phyloP scores from a whole-genome alignment of 73 alveolate genomes.

The Paramecium biaurelia region DNA sequence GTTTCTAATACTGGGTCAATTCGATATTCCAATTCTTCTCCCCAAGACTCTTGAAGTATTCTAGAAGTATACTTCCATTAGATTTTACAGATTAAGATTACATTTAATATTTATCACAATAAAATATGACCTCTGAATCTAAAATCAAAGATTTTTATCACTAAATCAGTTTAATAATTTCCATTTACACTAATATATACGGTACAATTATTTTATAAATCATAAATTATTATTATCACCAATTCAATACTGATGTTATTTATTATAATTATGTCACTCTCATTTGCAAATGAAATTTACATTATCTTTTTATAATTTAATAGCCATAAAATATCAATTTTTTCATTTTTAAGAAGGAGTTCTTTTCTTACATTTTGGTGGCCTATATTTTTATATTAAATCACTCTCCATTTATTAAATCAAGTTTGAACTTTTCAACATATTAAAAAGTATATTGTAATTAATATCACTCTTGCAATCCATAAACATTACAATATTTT shows the following conservation, averaged over 20 bases:
- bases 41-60: neutral
- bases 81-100: neutral
- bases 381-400: neutral
- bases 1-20: neutral
- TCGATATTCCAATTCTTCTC: neutral
- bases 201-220: neutral
- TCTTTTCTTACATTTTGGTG: neutral
- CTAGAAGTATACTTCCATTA: neutral
- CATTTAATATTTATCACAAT: neutral
- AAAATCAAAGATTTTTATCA: neutral
- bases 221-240: neutral
- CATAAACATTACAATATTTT: neutral
- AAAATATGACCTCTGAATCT: neutral
- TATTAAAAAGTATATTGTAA: slow-evolving; percentile 11
- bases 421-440: neutral
- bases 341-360: neutral
- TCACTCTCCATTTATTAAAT: neutral
- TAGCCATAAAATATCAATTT: neutral
- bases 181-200: neutral
- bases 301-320: neutral
- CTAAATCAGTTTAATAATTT: neutral
- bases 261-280: neutral
- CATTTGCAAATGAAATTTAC: neutral
- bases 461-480: neutral
- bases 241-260: neutral